These are phyloP conservation scores for Sarcodon sp. DNA, from an alignment of 768 basidiomycete genomes.

Conservation along the genomic window DNA sequence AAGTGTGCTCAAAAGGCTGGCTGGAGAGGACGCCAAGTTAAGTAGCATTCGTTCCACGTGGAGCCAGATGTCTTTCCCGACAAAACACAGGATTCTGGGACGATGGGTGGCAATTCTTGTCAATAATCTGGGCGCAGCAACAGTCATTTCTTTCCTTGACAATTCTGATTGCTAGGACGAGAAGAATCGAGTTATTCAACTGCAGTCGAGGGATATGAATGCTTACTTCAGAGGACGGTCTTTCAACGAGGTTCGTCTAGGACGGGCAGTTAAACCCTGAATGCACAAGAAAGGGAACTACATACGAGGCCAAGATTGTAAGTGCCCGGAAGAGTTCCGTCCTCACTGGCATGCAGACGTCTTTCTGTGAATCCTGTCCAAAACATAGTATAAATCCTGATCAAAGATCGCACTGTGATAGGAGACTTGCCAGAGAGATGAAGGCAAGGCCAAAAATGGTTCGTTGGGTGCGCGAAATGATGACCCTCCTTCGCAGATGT, in stretches of 20 bases:
- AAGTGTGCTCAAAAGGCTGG: slow-evolving; percentile 2
- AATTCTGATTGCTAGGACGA: slow-evolving; percentile 39
- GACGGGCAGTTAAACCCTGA: neutral
- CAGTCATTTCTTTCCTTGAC: slow-evolving; percentile 33
- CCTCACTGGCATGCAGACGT: slow-evolving; percentile 42
- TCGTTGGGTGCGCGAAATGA: slow-evolving; percentile 70
- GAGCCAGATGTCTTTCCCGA: slow-evolving; percentile 59
- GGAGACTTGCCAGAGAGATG: slow-evolving; percentile 40
- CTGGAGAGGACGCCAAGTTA: slow-evolving; percentile 22
- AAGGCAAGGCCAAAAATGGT: slow-evolving; percentile 75
- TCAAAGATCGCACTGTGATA: neutral
- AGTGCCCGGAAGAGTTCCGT: slow-evolving; percentile 39
- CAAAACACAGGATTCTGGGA: slow-evolving; percentile 65
- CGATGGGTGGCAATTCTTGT: slow-evolving; percentile 40
- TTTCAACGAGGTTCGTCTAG: slow-evolving; percentile 66
- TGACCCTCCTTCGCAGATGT: slow-evolving; percentile 60
- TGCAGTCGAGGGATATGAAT: neutral
- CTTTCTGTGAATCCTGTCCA: slow-evolving; percentile 42
- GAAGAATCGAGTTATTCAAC: neutral
- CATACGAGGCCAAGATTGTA: slow-evolving; percentile 60
- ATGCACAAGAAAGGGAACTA: neutral
- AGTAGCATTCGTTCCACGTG: slow-evolving; percentile 5
- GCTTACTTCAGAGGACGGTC: slow-evolving; percentile 52
- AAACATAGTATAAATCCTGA: neutral
- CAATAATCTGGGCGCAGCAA: slow-evolving; percentile 44